Conservation (phyloP, 2,329 filamentous ascomycete genomes). For the Penicillium brevicompactum region DNA sequence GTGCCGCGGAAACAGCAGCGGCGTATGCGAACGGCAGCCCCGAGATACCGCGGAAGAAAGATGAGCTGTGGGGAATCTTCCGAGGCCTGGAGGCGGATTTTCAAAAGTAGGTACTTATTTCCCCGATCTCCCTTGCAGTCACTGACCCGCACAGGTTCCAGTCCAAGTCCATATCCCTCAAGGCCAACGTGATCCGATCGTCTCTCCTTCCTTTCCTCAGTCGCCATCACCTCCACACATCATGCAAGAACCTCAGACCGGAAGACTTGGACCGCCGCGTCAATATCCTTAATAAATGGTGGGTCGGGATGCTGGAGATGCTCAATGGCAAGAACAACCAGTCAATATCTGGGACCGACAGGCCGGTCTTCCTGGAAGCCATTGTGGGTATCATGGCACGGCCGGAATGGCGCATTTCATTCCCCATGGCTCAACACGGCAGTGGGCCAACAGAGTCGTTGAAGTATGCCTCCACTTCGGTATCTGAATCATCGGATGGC, state of each 20-base stretch:
- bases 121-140: not conserved
- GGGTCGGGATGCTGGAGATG: constrained; percentile 79
- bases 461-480: constrained; percentile 46
- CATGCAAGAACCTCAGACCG: constrained; percentile 65
- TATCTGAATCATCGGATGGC: constrained; percentile 60
- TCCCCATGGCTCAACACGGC: constrained; percentile 59
- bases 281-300: constrained; percentile 86
- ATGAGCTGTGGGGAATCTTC: constrained; percentile 71
- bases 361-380: constrained; percentile 77
- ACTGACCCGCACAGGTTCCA: constrained; percentile 58
- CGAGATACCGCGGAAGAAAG: constrained; percentile 59
- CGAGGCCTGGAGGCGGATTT: constrained; percentile 69
- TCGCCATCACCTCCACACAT: constrained; percentile 68
- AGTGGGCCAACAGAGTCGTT: constrained; percentile 34
- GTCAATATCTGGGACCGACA: constrained; percentile 79
- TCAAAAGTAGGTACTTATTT: constrained; percentile 55
- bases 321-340: constrained; percentile 74
- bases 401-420: constrained; percentile 79
- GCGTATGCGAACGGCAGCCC: constrained; percentile 26
- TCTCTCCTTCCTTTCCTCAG: constrained; percentile 76
- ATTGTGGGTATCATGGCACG: constrained; percentile 82
- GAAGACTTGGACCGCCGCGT: constrained; percentile 82
- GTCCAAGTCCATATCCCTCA: constrained; percentile 71
- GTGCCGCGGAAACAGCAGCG: constrained; percentile 43
- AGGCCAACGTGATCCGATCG: constrained; percentile 73